phyloP scores from a whole-genome alignment of 2,329 filamentous ascomycete species.

The Paecilomyces variotii region DNA sequence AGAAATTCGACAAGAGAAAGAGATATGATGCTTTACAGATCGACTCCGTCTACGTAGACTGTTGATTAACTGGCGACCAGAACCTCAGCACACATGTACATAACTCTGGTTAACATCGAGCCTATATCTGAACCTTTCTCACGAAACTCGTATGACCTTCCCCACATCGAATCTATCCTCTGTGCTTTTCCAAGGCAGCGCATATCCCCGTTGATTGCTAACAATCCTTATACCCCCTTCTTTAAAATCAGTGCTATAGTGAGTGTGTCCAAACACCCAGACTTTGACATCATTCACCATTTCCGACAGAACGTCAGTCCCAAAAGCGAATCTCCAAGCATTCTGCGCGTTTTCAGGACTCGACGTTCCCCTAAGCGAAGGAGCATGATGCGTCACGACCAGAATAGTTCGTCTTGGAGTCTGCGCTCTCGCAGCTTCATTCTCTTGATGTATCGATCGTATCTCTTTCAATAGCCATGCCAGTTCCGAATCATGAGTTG shows the following conservation, averaged over 20 bases:
- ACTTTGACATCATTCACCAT: slow-evolving; percentile 16
- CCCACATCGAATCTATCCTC: too few relatives aligned
- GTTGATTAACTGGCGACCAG: too few relatives aligned
- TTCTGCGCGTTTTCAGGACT: slow-evolving; percentile 39
- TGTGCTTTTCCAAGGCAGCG: neutral
- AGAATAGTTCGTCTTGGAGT: slow-evolving; percentile 22
- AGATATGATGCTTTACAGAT: too few relatives aligned
- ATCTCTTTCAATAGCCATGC: slow-evolving; percentile 42
- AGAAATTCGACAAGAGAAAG: too few relatives aligned
- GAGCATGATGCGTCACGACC: slow-evolving; percentile 47
- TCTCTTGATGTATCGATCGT: neutral
- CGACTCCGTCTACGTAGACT: too few relatives aligned
- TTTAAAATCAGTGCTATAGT: slow-evolving; percentile 30
- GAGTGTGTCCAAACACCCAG: slow-evolving; percentile 37
- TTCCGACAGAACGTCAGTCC: slow-evolving; percentile 38
- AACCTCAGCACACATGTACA: too few relatives aligned
- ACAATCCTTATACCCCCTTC: slow-evolving; percentile 25
- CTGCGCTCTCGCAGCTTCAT: too few relatives aligned
- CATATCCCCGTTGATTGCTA: slow-evolving; percentile 34
- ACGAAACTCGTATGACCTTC: too few relatives aligned
- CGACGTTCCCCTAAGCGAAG: slow-evolving; percentile 39
- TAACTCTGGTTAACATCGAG: too few relatives aligned
- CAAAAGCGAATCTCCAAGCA: slow-evolving; percentile 43
- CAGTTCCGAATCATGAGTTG: slow-evolving; percentile 38
- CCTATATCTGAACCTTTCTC: too few relatives aligned